Conservation (phyloP, 225 moss, liverwort and hornwort species). For the Anthoceros angustus region DNA sequence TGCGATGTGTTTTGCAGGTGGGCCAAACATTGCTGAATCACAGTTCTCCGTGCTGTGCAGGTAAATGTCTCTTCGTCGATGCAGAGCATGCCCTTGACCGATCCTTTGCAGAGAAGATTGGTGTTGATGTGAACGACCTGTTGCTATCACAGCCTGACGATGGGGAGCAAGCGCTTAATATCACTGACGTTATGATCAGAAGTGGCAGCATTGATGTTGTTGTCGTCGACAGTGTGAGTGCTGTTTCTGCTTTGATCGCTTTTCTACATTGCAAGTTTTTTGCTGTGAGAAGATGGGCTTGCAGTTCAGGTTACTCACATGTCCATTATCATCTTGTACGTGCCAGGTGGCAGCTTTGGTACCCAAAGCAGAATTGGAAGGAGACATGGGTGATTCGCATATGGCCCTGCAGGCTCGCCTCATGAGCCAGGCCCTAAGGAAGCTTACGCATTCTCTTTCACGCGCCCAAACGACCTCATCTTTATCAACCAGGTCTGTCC, state of each 20-base stretch:
- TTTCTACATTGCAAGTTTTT: neutral
- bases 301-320: neutral
- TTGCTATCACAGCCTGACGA: conserved; percentile 69
- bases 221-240: conserved; percentile 68
- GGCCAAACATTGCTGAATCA: neutral
- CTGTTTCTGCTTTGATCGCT: conserved; percentile 7
- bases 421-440: conserved; percentile 77
- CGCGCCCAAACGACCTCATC: conserved; percentile 50
- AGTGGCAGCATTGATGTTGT: conserved; percentile 51
- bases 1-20: neutral
- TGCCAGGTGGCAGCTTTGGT: conserved; percentile 72
- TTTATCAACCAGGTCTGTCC: conserved; percentile 62
- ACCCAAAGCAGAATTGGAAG: conserved; percentile 77
- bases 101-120: conserved; percentile 63
- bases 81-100: conserved; percentile 73
- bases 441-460: conserved; percentile 58
- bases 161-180: conserved; percentile 64
- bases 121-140: conserved; percentile 45
- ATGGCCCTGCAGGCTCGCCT: conserved; percentile 74
- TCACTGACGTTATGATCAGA: conserved; percentile 59
- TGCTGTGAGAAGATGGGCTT: neutral
- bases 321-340: neutral
- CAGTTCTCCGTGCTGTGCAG: conserved; percentile 13
- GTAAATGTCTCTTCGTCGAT: conserved; percentile 61
- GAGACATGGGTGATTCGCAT: conserved; percentile 64